These are phyloP conservation scores for Pulicaria dysenterica DNA, from an alignment of 129 eudicot genomes.

Conservation along the genomic window DNA sequence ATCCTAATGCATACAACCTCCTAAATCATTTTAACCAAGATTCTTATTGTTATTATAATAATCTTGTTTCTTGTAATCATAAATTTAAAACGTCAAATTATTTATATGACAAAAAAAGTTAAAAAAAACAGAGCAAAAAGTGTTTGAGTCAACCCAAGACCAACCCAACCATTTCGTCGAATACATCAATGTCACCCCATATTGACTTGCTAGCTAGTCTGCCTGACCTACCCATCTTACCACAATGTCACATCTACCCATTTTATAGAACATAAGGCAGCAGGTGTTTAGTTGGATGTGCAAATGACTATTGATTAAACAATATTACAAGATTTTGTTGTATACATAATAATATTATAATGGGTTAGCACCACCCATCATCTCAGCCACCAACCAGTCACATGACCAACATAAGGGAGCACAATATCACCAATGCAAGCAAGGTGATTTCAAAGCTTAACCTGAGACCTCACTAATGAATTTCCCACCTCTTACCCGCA, in stretches of 20 bases:
- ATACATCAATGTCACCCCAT: neutral
- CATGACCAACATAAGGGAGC: too few relatives aligned
- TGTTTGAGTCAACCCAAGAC: neutral
- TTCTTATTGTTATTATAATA: neutral
- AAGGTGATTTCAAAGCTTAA: too few relatives aligned
- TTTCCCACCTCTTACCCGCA: too few relatives aligned
- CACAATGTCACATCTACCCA: neutral
- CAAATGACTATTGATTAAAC: neutral
- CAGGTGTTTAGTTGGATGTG: conserved; percentile 3
- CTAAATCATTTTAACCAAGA: neutral
- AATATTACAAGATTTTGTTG: neutral
- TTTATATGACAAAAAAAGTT: neutral
- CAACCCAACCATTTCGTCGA: neutral
- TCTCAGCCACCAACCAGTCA: neutral
- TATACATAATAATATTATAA: neutral
- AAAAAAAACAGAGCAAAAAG: neutral
- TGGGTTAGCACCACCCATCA: neutral
- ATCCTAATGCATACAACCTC: neutral
- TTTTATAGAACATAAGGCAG: neutral
- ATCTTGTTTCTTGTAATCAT: neutral
- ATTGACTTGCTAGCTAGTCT: neutral
- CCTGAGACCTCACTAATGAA: too few relatives aligned
- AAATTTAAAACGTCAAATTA: too few relatives aligned
- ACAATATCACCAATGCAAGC: too few relatives aligned
- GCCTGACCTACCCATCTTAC: neutral